Conservation (phyloP, 2,329 filamentous ascomycete species). For the Aspergillus melleus region DNA sequence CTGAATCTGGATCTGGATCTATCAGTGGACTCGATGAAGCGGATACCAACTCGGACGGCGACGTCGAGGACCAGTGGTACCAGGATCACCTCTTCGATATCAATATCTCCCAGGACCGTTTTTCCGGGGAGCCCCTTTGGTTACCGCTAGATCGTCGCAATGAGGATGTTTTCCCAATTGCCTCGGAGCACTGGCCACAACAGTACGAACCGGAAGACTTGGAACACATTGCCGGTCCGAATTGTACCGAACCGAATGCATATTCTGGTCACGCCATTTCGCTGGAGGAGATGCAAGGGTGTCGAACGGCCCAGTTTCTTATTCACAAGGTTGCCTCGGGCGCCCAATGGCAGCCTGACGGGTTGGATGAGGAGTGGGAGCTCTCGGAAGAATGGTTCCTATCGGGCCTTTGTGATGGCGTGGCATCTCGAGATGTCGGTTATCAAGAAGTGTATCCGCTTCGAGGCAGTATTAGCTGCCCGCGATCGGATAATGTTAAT, state of each 20-base stretch:
- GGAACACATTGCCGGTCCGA: conserved; percentile 4
- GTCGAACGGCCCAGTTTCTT: conserved; percentile 17
- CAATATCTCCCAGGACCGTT: background rate
- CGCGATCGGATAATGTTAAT: conserved; percentile 8
- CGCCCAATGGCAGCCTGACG: conserved; percentile 1
- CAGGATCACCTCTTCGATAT: background rate
- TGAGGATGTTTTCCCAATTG: background rate
- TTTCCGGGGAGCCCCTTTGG: background rate
- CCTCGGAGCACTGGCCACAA: background rate
- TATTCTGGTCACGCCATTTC: conserved; percentile 14
- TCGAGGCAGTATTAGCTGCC: conserved; percentile 1
- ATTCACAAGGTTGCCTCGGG: conserved; percentile 4
- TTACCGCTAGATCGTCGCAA: background rate
- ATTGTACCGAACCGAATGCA: background rate
- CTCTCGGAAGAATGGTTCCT: conserved; percentile 12
- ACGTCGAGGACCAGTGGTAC: conserved; percentile 3
- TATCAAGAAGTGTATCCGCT: background rate
- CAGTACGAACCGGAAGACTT: background rate
- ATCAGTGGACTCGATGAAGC: background rate
- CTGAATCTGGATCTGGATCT: background rate
- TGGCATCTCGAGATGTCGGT: conserved; percentile 8
- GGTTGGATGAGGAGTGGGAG: conserved; percentile 11
- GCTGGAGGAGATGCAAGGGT: conserved; percentile 14
- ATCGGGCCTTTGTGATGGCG: conserved; percentile 15
- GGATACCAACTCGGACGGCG: background rate